A percentile compares a stretch with the other conserved stretches of the same genome.
Conservation (phyloP, 176 grass and related monocot species). For the Elymus sibiricus region DNA sequence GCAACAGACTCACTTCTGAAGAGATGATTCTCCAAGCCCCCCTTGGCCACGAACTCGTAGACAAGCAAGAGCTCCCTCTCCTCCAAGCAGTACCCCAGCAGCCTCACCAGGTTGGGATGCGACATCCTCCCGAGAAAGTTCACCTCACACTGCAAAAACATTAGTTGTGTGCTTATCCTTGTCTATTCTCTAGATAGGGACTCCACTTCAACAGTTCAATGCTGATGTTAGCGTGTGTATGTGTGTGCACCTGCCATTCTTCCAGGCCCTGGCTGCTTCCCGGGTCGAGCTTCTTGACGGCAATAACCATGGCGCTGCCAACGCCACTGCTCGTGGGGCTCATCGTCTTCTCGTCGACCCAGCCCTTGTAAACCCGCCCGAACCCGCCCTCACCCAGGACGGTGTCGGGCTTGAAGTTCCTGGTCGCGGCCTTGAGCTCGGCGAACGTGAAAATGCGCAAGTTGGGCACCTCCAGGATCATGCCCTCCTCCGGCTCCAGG, state of each 20-base stretch:
- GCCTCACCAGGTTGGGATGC: no score
- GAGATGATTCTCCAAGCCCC: no score
- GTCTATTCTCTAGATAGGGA: not conserved
- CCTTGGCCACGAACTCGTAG: no score
- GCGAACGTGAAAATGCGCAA: constrained; percentile 49
- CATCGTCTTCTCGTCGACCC: constrained; percentile 43
- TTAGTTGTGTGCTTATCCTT: not conserved
- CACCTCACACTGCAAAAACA: not conserved
- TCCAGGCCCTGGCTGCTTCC: constrained; percentile 62
- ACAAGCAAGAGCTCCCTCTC: no score
- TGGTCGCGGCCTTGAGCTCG: constrained; percentile 42
- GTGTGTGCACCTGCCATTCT: constrained; percentile 55
- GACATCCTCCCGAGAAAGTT: no score
- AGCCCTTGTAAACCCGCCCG: constrained; percentile 13
- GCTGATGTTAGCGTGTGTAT: not conserved
- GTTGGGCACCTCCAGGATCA: constrained; percentile 55
- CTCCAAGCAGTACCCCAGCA: no score
- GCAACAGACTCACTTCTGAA: no score
- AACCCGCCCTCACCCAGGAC: constrained; percentile 66
- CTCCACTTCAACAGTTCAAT: not conserved
- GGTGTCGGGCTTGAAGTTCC: constrained; percentile 44
- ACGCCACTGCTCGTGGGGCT: constrained; percentile 27
- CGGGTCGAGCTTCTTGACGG: constrained; percentile 65
- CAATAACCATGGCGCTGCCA: constrained; percentile 40
- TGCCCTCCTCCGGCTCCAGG: constrained; percentile 47